These are phyloP conservation scores for Aspergillus quadrilineatus DNA, from an alignment of 2,329 filamentous ascomycete species.

Conservation along the genomic window DNA sequence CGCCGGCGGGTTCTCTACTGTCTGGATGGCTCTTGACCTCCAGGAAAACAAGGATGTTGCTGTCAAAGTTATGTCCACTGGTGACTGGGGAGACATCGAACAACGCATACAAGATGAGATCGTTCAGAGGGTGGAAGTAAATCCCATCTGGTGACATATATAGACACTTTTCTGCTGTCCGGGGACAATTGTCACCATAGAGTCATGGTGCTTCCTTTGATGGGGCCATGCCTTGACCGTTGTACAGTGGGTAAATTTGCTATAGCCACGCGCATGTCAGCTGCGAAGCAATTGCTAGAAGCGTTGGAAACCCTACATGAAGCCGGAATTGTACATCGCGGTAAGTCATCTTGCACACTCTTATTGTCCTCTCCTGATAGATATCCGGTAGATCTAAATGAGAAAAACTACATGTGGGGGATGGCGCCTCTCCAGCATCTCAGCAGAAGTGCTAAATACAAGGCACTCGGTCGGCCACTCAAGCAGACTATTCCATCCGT, in stretches of 20 bases:
- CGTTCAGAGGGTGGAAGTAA: slow-evolving; percentile 6
- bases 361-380: slow-evolving; percentile 12
- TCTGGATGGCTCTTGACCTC: background rate
- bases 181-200: slow-evolving; percentile 18
- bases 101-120: slow-evolving; percentile 19
- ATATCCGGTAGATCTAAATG: slow-evolving; percentile 25
- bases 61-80: background rate
- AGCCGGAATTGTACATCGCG: slow-evolving; percentile 29
- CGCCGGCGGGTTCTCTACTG: background rate
- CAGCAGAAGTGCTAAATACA: slow-evolving; percentile 26
- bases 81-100: background rate
- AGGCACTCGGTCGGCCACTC: slow-evolving; percentile 26
- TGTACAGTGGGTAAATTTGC: slow-evolving; percentile 12
- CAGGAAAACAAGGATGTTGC: background rate
- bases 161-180: slow-evolving; percentile 21
- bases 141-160: slow-evolving; percentile 20
- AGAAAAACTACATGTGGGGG: slow-evolving; percentile 31
- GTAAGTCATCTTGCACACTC: slow-evolving; percentile 16
- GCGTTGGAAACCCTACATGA: slow-evolving; percentile 12
- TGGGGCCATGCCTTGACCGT: slow-evolving; percentile 21
- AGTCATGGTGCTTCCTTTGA: slow-evolving; percentile 21
- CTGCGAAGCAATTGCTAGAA: slow-evolving; percentile 28
- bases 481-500: slow-evolving; percentile 26
- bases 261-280: slow-evolving; percentile 28
- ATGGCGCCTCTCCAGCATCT: slow-evolving; percentile 24